Evolutionary conservation across 1,139 yeast species (phyloP).

Genomic region (Meyerozyma smithsonii): DNA sequence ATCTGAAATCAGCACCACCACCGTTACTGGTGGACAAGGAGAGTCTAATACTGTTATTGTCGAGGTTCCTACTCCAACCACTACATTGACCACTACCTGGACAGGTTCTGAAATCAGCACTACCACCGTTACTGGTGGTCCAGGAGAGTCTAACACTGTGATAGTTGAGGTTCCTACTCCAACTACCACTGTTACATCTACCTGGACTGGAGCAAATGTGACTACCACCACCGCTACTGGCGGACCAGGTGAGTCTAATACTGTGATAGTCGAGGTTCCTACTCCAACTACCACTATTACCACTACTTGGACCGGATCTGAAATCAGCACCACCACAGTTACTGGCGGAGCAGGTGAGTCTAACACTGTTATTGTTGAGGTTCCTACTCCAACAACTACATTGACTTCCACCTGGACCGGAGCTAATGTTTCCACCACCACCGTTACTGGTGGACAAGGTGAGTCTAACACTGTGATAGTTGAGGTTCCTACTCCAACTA

Average conservation of each 20-base stretch:
- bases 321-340: constrained; percentile 10
- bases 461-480: constrained; percentile 12
- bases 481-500: constrained; percentile 13
- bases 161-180: constrained; percentile 5
- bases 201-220: constrained; percentile 6
- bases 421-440: constrained; percentile 2
- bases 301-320: constrained; percentile 12
- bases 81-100: constrained; percentile 6
- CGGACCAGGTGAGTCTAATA: constrained; percentile 8
- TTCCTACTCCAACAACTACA: constrained; percentile 4
- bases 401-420: constrained; percentile 11
- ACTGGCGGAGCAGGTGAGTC: constrained; percentile 10
- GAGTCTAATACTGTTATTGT: constrained; percentile 8
- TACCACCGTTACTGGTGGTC: constrained; percentile 6
- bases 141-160: constrained; percentile 9
- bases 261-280: constrained; percentile 13
- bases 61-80: constrained; percentile 7
- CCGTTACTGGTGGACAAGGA: constrained; percentile 8
- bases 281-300: constrained; percentile 9
- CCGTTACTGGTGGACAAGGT: constrained; percentile 6
- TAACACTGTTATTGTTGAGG: constrained; percentile 3
- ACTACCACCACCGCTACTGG: constrained; percentile 2
- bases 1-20: constrained; percentile 8
- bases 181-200: constrained; percentile 2
- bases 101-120: constrained; percentile 4